phyloP scores from a whole-genome alignment of 2,329 filamentous ascomycete genomes.

The Coniochaeta sp. region DNA sequence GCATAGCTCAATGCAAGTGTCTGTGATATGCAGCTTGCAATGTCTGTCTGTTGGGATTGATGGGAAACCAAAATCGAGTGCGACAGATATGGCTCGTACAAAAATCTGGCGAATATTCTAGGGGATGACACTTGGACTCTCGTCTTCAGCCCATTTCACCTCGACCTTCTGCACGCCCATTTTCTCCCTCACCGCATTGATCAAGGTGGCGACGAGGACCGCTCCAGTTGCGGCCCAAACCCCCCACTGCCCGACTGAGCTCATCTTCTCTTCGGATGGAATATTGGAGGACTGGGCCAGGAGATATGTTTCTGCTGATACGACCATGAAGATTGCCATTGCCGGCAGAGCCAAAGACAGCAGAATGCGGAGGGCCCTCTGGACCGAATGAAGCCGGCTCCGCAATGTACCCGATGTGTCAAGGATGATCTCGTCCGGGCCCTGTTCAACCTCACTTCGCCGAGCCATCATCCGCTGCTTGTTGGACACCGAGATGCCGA shows the following conservation, averaged over 20 bases:
- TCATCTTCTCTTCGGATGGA: constrained; percentile 3
- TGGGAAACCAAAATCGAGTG: too few relatives aligned
- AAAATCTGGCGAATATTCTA: not conserved
- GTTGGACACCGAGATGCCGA: not conserved
- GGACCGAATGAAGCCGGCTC: not conserved
- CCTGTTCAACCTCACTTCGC: not conserved
- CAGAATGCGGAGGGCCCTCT: not conserved
- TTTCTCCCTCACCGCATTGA: constrained; percentile 9
- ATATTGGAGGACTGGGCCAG: constrained; percentile 3
- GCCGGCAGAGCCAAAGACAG: constrained; percentile 3
- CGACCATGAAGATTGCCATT: constrained; percentile 4
- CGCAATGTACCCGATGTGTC: not conserved
- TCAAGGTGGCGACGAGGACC: constrained; percentile 5
- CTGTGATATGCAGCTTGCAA: too few relatives aligned
- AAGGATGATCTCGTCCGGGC: not conserved
- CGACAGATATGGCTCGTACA: too few relatives aligned
- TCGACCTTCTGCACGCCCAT: not conserved
- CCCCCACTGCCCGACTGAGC: constrained; percentile 10
- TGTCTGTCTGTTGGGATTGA: too few relatives aligned
- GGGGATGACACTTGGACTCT: not conserved
- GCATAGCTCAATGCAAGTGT: too few relatives aligned
- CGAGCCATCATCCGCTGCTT: not conserved
- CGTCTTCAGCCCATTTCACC: not conserved
- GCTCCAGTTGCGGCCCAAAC: constrained; percentile 9
- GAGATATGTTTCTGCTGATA: constrained; percentile 6